Evolutionary conservation across 306 rosid species (phyloP).

Genomic region (Ammopiptanthus mongolicus): DNA sequence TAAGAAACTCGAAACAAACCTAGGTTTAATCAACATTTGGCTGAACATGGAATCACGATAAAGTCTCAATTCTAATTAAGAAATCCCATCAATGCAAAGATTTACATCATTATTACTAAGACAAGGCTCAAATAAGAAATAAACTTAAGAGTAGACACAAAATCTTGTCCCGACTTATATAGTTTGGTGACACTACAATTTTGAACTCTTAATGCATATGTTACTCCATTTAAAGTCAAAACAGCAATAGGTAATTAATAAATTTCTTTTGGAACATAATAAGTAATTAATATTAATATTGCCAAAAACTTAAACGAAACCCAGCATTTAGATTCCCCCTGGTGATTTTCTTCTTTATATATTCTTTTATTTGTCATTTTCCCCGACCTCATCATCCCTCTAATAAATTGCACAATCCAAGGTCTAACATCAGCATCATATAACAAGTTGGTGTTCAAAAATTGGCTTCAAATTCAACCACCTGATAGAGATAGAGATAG

Average conservation of each 20-base stretch:
- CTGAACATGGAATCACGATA: not conserved
- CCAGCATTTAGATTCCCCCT: constrained; percentile 9
- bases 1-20: too few species aligned
- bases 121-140: not conserved
- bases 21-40: not conserved
- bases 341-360: not conserved
- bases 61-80: not conserved
- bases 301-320: not conserved
- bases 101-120: not conserved
- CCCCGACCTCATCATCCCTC: not conserved
- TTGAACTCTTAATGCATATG: not conserved
- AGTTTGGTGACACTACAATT: not conserved
- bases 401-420: not conserved
- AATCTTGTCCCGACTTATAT: not conserved
- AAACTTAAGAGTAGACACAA: not conserved
- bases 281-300: not conserved
- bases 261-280: too few species aligned
- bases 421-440: constrained; percentile 14
- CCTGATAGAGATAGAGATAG: not conserved
- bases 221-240: not conserved
- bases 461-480: not conserved
- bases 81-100: constrained; percentile 7
- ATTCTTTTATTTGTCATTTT: constrained; percentile 20
- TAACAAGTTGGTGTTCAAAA: not conserved
- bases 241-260: not conserved